Evolutionary conservation across 192 early-diverging fungal species (phyloP), one percentile per base, ranked within the genome.

Genomic region (Diversispora eburnea): DNA sequence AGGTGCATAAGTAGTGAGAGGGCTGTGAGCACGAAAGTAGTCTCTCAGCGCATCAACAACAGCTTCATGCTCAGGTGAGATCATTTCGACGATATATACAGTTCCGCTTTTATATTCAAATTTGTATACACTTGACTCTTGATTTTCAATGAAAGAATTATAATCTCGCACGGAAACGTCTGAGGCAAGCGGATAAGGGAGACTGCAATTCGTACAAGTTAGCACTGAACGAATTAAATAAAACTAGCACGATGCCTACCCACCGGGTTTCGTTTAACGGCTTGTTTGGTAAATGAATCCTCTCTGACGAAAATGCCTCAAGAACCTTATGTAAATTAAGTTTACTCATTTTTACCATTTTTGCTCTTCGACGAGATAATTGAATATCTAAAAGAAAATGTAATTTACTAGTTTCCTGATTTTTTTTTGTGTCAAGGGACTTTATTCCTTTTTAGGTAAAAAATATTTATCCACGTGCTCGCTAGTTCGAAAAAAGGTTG

Each of bases 131-230:
- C 17, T 70, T 58, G 22, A 19, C 42, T 70, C 55, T 58, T 45
- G 3, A 0, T 5, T 58, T 70, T 70, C 69, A 4, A 70, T 58
- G 55, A 70, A 70, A 70, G 41, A 55, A 42, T 70, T 70, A 8
- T 48, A 70, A 43, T 70, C 42, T 45, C 45, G 2, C 55, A 70
- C 17, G 4, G 55, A 47, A 19, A 70, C 43, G 55, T 70, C 54
- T 57, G 69, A 58, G 43, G 55, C 54, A 70, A 70, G 39, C 49
- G 43, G 69, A 70, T 41, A 70, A 20, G 55, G 69, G 57, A 70
- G 54, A 70, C 69, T 70, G 41, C 42, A 57, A 70, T 70, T 46
- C 54, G 57, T 42, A 70, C 55, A 42, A n/a, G 43, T 70, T 54
- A 70, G 57, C 25, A 70, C 66, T 48, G 33, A 15, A 0, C 43